Evolutionary conservation across 768 basidiomycete species (phyloP).

Genomic region (Lactifluus hygrophoroides): DNA sequence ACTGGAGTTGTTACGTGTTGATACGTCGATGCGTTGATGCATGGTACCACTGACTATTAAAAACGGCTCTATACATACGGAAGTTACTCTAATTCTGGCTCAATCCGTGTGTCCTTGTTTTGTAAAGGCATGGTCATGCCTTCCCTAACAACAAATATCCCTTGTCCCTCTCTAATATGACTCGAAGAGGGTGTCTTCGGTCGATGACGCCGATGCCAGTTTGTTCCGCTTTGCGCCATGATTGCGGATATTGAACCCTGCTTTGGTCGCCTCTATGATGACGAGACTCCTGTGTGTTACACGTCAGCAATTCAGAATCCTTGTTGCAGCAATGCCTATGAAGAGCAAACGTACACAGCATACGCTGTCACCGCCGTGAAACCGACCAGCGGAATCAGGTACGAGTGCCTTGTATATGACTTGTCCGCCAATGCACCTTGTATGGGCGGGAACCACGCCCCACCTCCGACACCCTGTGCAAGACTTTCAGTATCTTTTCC

Average conservation of each 20-base stretch:
- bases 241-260: conserved; percentile 43
- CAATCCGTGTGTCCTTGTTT: neutral
- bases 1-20: too few relatives aligned
- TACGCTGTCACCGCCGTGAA: conserved; percentile 51
- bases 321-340: neutral
- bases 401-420: conserved; percentile 43
- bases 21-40: too few relatives aligned
- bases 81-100: too few relatives aligned
- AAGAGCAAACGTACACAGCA: conserved; percentile 36
- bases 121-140: too few relatives aligned
- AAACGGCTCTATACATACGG: neutral
- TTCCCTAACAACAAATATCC: neutral
- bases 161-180: neutral
- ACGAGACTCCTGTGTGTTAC: conserved; percentile 40
- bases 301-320: neutral
- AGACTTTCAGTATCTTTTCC: neutral
- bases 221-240: conserved; percentile 33
- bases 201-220: conserved; percentile 2
- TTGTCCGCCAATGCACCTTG: conserved; percentile 48
- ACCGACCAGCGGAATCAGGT: conserved; percentile 51
- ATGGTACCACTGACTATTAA: neutral
- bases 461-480: conserved; percentile 49
- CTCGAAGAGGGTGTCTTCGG: neutral
- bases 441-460: conserved; percentile 61
- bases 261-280: conserved; percentile 39